Base-by-base conservation (phyloP, 2,329 filamentous ascomycete genomes). In the Fusarium azukiicola region DNA sequence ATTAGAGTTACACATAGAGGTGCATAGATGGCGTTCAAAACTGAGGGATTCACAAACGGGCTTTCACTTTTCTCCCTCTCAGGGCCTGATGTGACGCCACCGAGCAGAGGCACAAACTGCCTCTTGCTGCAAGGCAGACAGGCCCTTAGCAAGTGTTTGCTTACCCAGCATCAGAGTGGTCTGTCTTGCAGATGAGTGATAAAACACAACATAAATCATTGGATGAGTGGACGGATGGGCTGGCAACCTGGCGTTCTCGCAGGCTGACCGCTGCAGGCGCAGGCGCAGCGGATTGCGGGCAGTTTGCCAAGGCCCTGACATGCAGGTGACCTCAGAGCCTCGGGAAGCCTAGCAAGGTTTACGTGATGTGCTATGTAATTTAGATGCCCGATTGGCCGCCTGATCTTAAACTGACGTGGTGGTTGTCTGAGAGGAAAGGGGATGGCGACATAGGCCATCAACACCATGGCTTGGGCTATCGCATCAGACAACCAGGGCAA, bases 111-210 rank as follows among this genome's bases (percentile, higher is more conserved):
- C n/a, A 50, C 27, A 23, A 27, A n/a, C 49, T 50, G 49, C 49
- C 49, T 27, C 49, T 50, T 50, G 49, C n/a, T 50, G 49, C n/a
- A 50, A 50, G 49, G 49, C 49, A 50, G 49, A 50, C n/a, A 50
- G n/a, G 49, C 13, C n/a, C n/a, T 50, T n/a, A 19, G n/a, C 46
- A 47, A 47, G 46, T 32, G 46, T n/a, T 47, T 49, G 11, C 47
- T 6, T 12, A 50, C 47, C 27, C 27, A 54, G 36, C 19, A 13
- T 36, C 17, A 14, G 11, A 21, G 52, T 36, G 50, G 50, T 21
- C 50, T 36, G 27, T 27, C 27, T 36, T 54, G 50, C 50, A 54
- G 50, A 36, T 54, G 50, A 8, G 27, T 56, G 16, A 56, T 56
- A 32, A 14, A 9, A 21, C 27, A 13, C 11, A 21, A 21, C 17